phyloP scores from a whole-genome alignment of 1,284 basidiomycete genomes.

The Papiliotrema flavescens region DNA sequence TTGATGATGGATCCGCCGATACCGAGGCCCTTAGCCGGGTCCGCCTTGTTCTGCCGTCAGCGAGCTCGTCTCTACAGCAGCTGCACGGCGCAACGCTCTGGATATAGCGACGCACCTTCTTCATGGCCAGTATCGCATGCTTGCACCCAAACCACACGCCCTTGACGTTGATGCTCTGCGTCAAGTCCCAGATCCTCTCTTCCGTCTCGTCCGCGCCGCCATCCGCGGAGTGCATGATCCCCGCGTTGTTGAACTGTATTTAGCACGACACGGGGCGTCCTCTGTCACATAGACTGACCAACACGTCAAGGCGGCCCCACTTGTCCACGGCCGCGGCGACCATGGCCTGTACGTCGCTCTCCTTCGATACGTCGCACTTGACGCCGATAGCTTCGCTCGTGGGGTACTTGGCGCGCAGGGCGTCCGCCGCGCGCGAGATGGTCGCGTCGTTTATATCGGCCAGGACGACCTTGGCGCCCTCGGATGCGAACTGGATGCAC shows the following conservation, averaged over 20 bases:
- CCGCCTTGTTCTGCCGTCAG: slow-evolving; percentile 64
- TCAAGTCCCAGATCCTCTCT: slow-evolving; percentile 91
- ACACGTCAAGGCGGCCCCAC: slow-evolving; percentile 86
- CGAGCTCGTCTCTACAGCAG: too few relatives aligned
- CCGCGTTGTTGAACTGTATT: slow-evolving; percentile 77
- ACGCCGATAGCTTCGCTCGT: slow-evolving; percentile 65
- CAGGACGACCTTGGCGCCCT: slow-evolving; percentile 82
- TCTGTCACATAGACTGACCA: slow-evolving; percentile 58
- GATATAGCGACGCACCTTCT: slow-evolving; percentile 49
- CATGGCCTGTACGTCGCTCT: slow-evolving; percentile 74
- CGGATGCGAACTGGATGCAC: slow-evolving; percentile 82
- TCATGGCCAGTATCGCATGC: slow-evolving; percentile 93
- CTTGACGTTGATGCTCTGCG: slow-evolving; percentile 92
- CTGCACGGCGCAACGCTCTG: neutral
- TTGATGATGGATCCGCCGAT: slow-evolving; percentile 93
- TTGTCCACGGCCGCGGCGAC: slow-evolving; percentile 74
- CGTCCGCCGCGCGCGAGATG: slow-evolving; percentile 63
- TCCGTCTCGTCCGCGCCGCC: slow-evolving; percentile 93
- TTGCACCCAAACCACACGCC: slow-evolving; percentile 99
- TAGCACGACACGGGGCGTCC: neutral
- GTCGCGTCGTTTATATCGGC: slow-evolving; percentile 79
- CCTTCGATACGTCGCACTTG: slow-evolving; percentile 83
- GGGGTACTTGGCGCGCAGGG: slow-evolving; percentile 65
- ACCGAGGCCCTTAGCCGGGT: slow-evolving; percentile 72
- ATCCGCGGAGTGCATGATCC: slow-evolving; percentile 88